These are phyloP conservation scores for Xylariaceae sp. DNA, from an alignment of 2,329 filamentous ascomycete genomes.

Conservation along the genomic window DNA sequence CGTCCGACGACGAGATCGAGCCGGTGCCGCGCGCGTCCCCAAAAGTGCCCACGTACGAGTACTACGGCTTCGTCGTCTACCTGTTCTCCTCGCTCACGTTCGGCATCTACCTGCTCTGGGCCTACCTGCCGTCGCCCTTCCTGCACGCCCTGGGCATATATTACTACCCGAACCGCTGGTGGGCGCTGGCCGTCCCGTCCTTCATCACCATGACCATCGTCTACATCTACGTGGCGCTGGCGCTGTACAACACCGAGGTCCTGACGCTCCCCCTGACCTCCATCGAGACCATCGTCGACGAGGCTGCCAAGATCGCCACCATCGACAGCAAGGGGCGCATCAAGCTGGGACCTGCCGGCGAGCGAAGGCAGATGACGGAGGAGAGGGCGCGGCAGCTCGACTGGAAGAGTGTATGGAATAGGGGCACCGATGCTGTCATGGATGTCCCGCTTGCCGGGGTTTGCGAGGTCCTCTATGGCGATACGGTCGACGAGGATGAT, in stretches of 20 bases:
- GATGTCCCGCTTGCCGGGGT: constrained; percentile 93
- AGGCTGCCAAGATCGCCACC: constrained; percentile 77
- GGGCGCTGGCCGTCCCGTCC: constrained; percentile 85
- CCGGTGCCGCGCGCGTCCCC: constrained; percentile 79
- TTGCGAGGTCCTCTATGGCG: constrained; percentile 87
- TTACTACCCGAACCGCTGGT: constrained; percentile 98
- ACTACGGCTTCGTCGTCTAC: constrained; percentile 97
- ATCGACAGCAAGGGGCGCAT: constrained; percentile 65
- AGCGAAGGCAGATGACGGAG: constrained; percentile 33
- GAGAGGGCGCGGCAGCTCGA: constrained; percentile 39
- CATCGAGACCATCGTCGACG: constrained; percentile 88
- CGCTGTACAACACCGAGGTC: constrained; percentile 83
- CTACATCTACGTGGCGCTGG: constrained; percentile 92
- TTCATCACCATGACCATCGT: constrained; percentile 84
- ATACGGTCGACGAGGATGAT: constrained; percentile 26
- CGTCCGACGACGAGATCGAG: constrained; percentile 77
- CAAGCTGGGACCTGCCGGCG: constrained; percentile 30
- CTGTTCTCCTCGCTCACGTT: constrained; percentile 81
- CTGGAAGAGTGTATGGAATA: constrained; percentile 83
- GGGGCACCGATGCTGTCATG: constrained; percentile 94
- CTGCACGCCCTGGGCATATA: constrained; percentile 88
- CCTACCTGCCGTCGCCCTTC: constrained; percentile 85
- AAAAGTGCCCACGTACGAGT: constrained; percentile 98
- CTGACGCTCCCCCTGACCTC: constrained; percentile 74
- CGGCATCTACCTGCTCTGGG: constrained; percentile 69